These are phyloP conservation scores for Durusdinium trenchii DNA, from an alignment of 73 alveolate species.

Conservation along the genomic window DNA sequence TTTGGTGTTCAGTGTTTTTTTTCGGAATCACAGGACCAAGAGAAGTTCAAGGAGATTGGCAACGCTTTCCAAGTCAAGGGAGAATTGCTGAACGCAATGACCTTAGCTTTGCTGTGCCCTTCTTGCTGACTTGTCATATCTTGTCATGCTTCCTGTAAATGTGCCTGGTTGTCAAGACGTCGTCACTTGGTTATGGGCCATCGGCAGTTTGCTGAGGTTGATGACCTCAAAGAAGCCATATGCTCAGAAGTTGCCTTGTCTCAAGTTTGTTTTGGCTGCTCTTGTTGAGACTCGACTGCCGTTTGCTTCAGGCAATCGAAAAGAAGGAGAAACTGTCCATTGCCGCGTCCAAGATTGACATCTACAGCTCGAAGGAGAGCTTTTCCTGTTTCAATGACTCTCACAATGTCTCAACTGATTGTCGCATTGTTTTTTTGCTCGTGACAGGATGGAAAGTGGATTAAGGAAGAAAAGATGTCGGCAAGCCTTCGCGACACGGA, in stretches of 20 bases:
- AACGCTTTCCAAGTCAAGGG: too few species aligned
- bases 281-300: neutral
- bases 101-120: too few species aligned
- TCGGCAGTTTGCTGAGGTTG: too few species aligned
- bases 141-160: too few species aligned
- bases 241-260: conserved; percentile 7
- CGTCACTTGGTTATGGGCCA: too few species aligned
- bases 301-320: conserved; percentile 19
- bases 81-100: too few species aligned
- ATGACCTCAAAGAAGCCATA: conserved; percentile 13
- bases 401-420: conserved; percentile 16
- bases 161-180: too few species aligned
- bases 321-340: conserved; percentile 6
- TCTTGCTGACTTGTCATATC: too few species aligned
- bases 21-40: too few species aligned
- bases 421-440: conserved; percentile 30
- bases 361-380: conserved; percentile 64
- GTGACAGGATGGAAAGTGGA: conserved; percentile 31
- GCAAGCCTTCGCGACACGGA: conserved; percentile 42
- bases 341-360: conserved; percentile 49
- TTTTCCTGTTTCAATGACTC: neutral
- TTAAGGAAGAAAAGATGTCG: conserved; percentile 34
- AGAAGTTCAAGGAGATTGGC: too few species aligned
- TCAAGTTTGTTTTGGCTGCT: neutral
- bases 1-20: too few species aligned